These are phyloP conservation scores for Calamus simplicifolius DNA, from an alignment of 176 grass and related monocot species.

Conservation along the genomic window DNA sequence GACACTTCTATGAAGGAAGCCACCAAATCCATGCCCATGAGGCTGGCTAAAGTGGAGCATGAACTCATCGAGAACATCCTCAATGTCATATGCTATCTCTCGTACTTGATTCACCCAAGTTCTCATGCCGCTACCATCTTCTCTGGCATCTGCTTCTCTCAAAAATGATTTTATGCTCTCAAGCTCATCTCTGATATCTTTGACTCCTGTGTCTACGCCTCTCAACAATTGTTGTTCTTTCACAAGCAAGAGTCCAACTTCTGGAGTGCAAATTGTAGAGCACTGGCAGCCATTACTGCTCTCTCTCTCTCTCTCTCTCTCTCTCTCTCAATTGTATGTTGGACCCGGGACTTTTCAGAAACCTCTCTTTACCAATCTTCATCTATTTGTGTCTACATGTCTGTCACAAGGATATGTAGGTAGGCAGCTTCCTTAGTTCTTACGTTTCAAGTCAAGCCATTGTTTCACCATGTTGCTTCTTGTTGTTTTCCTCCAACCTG, in stretches of 20 bases:
- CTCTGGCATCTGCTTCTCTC: not conserved
- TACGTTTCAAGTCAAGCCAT: too few relatives aligned
- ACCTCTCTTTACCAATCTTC: too few relatives aligned
- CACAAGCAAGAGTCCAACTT: constrained; percentile 8
- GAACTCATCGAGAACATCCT: constrained; percentile 30
- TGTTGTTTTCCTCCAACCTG: too few relatives aligned
- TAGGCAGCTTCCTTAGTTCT: too few relatives aligned
- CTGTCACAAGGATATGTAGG: too few relatives aligned
- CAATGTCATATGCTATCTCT: constrained; percentile 27
- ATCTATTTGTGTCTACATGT: too few relatives aligned
- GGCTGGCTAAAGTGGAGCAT: constrained; percentile 5
- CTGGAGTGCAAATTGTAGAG: constrained; percentile 19
- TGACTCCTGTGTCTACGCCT: constrained; percentile 3
- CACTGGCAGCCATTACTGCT: not conserved
- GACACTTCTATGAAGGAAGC: constrained; percentile 5
- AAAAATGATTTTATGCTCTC: constrained; percentile 1
- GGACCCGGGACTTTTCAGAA: too few relatives aligned
- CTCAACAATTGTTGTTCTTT: constrained; percentile 9
- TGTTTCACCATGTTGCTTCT: too few relatives aligned
- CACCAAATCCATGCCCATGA: not conserved
- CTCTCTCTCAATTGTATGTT: too few relatives aligned
- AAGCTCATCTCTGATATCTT: constrained; percentile 4
- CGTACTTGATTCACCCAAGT: constrained; percentile 21
- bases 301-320: not conserved
- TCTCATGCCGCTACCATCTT: not conserved